Percentiles rank a stretch among this genome's conserved stretches.
Evolutionary conservation across 257 asterid genomes (phyloP).

Genomic region (Catharanthus roseus): DNA sequence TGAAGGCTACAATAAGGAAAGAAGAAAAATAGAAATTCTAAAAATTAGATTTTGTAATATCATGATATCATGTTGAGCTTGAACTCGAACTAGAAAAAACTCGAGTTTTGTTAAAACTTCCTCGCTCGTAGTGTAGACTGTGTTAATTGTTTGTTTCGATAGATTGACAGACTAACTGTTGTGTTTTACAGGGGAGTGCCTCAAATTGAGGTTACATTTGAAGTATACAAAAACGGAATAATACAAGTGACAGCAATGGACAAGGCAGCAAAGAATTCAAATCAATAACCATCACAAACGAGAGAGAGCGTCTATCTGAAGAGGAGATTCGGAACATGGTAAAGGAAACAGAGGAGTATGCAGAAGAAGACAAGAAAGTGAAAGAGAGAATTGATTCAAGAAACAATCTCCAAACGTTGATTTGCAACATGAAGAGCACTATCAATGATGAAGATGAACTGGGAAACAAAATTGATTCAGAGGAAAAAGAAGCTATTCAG

Average conservation of each 20-base stretch:
- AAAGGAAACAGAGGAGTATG: constrained; percentile 10
- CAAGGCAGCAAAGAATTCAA: constrained; percentile 16
- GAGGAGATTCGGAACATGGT: constrained; percentile 17
- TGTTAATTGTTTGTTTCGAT: no score
- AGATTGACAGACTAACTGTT: no score
- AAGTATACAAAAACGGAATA: constrained; percentile 15
- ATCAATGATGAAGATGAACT: constrained; percentile 22
- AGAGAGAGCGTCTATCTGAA: constrained; percentile 1
- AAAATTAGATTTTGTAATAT: no score
- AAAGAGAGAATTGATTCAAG: constrained; percentile 18
- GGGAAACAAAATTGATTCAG: constrained; percentile 16
- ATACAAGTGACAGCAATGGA: no score
- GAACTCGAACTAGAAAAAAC: no score
- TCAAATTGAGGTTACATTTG: constrained; percentile 21
- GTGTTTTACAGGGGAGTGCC: not conserved
- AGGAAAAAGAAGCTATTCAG: constrained; percentile 19
- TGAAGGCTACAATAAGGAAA: no score
- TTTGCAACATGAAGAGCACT: constrained; percentile 18
- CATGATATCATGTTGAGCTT: no score
- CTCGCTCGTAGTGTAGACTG: no score
- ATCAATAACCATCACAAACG: constrained; percentile 17
- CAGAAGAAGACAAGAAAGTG: not conserved
- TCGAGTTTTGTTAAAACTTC: no score
- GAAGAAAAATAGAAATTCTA: no score
- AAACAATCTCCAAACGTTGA: constrained; percentile 16